Conservation (phyloP, 257 asterid genomes). For the Solanum dulcamara region DNA sequence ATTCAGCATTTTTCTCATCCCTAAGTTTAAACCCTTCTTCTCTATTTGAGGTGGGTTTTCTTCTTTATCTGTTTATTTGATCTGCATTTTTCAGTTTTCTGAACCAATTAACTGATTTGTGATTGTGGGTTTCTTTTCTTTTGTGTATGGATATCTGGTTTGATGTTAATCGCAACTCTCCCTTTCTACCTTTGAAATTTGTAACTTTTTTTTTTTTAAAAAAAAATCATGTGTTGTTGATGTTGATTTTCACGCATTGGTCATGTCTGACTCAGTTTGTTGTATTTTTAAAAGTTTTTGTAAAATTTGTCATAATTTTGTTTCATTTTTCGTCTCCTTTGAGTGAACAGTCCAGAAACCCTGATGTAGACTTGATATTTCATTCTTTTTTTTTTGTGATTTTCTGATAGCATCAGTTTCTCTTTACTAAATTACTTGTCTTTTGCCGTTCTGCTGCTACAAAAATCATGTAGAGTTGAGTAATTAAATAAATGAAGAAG, state of each 20-base stretch:
- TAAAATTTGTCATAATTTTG: background rate
- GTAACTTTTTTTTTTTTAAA: background rate
- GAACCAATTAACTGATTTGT: background rate
- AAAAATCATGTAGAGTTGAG: background rate
- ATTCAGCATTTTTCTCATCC: background rate
- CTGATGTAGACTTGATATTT: background rate
- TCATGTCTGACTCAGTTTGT: background rate
- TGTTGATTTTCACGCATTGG: background rate
- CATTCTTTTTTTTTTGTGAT: background rate
- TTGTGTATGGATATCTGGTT: background rate
- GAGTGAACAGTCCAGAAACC: background rate
- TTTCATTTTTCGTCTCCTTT: background rate
- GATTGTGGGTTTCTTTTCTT: background rate
- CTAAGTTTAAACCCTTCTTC: background rate
- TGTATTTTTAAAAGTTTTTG: background rate
- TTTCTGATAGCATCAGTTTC: background rate
- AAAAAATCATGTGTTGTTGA: background rate
- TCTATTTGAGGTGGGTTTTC: background rate
- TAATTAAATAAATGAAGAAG: background rate
- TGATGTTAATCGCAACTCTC: background rate
- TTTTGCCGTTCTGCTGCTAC: background rate
- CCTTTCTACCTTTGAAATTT: background rate
- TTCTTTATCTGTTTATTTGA: background rate
- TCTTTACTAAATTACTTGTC: background rate
- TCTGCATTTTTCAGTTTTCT: background rate